Base-by-base conservation (phyloP, 1,139 yeast genomes). In the Debaryomycetaceae sp. region DNA sequence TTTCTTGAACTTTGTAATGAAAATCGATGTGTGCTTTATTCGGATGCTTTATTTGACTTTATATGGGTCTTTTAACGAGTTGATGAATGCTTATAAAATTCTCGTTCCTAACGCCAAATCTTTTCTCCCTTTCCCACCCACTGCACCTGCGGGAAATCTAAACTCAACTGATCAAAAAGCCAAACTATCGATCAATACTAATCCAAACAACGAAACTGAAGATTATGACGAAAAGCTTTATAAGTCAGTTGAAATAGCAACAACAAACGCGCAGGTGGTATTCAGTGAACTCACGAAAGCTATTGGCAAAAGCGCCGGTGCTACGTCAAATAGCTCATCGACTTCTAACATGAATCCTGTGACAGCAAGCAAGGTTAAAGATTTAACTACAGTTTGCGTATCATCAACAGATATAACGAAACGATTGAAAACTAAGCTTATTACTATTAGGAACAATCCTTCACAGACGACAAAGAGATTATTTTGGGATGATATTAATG, bases 401-500 rank as follows among this genome's bases (percentile, higher is more conserved):
- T 68, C 80, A 15, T 85, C 96, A 0, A 83, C 87, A 73, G 96
- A 87, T 17, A 77, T 85, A 22, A 86, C 96, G 7, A 81, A 83
- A 44, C 65, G 82, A 41, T 73, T 89, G 37, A 79, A 78, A 48
- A 67, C 70, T 5, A 78, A 83, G 43, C 64, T 91, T 41, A 68
- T 71, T 6, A 68, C 76, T 2, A 77, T 81, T 34, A 63, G 75
- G 28, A 71, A 73, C 28, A 72, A 70, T 34, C 71, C 79, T 0
- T 72, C 77, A n/a, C 63, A 58, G n/a, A 67, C 71, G 2, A 83
- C 85, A 29, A 80, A 85, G 46, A 72, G 78, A 44, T 71, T 73
- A 49, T 82, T 92, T 44, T 91, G 95, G 81, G 98, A 91, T 50
- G 94, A 87, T 52, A 84, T 89, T 31, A 89, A 87, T 59, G 67